Conservation (phyloP, 352 stramenopile species). For the Globisporangium radiosum region DNA sequence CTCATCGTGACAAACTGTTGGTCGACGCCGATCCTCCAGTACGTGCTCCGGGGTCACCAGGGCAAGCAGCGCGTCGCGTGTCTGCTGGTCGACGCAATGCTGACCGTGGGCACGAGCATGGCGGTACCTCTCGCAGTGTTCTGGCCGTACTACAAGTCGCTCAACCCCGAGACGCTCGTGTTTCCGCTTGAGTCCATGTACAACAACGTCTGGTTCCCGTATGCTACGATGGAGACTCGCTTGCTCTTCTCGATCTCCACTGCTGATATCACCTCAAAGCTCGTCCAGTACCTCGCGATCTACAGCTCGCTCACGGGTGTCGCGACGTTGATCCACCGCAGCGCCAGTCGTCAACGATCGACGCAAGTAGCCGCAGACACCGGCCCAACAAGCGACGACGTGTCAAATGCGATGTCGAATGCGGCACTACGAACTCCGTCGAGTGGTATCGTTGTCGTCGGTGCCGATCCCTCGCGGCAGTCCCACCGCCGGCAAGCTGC, state of each 20-base stretch:
- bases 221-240: slow-evolving; percentile 19
- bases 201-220: slow-evolving; percentile 17
- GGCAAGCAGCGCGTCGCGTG: slow-evolving; percentile 13
- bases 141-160: slow-evolving; percentile 15
- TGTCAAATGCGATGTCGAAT: no score
- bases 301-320: slow-evolving; percentile 11
- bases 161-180: slow-evolving; percentile 8
- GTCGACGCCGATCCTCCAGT: slow-evolving; percentile 13
- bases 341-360: no score
- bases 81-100: slow-evolving; percentile 9
- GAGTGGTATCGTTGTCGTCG: not conserved
- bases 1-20: slow-evolving; percentile 7
- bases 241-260: slow-evolving; percentile 14
- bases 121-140: slow-evolving; percentile 16
- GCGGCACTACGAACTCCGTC: no score
- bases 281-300: slow-evolving; percentile 20
- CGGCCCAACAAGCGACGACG: no score
- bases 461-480: no score
- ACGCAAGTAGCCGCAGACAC: no score
- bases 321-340: slow-evolving; percentile 4
- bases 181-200: slow-evolving; percentile 17
- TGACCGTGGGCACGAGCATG: slow-evolving; percentile 16
- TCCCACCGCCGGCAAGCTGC: not conserved
- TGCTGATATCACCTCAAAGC: slow-evolving; percentile 14
- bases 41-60: not conserved